phyloP scores from a whole-genome alignment of 106 monocot genomes.

The Dendrobium officinale region DNA sequence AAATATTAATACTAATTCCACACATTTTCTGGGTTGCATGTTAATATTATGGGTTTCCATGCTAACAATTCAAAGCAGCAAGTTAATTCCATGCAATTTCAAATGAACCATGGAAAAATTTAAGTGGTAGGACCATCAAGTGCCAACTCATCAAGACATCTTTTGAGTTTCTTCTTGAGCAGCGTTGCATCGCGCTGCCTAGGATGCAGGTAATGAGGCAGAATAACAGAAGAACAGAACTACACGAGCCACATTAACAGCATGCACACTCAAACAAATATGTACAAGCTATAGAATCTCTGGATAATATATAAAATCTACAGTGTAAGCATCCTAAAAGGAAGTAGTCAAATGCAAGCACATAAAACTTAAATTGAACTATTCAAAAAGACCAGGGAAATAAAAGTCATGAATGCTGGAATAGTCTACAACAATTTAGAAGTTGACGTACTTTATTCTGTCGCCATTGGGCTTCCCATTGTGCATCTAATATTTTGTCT shows the following conservation, averaged over 20 bases:
- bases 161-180: not conserved
- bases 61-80: not conserved
- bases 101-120: no score
- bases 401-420: not conserved
- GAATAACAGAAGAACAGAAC: not conserved
- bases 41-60: not conserved
- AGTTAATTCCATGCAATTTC: not conserved
- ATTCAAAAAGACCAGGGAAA: not conserved
- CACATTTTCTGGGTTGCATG: not conserved
- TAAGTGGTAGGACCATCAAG: no score
- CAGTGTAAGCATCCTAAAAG: not conserved
- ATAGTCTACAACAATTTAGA: not conserved
- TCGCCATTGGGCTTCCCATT: slow-evolving; percentile 84
- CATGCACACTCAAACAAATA: not conserved
- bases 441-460: slow-evolving; percentile 52
- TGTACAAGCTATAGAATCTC: not conserved
- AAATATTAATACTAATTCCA: no score
- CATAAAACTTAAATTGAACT: not conserved
- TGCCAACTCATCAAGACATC: no score
- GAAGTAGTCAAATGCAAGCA: not conserved
- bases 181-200: not conserved
- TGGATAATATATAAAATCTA: not conserved
- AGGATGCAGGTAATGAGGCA: not conserved
- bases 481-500: slow-evolving; percentile 60
- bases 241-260: not conserved